Base-by-base conservation (phyloP, 768 basidiomycete species). In the Tricholoma matsutake region DNA sequence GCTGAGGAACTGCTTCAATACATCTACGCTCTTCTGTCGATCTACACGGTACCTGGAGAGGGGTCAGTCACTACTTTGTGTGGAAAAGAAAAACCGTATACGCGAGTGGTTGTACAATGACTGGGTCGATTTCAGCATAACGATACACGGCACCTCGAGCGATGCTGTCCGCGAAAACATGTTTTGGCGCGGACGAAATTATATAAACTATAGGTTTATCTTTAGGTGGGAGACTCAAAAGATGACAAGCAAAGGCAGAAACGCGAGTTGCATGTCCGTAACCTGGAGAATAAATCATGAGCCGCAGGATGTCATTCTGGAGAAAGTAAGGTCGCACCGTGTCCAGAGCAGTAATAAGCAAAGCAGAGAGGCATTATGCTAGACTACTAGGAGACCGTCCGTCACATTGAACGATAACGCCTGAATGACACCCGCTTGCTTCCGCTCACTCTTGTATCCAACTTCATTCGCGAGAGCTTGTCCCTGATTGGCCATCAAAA, bases 261-360 rank as follows among this genome's bases (percentile, higher is more conserved):
- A 92, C 91, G 37, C 91, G 84, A 3, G 91, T 93, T 8, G 90
- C 91, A 68, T 92, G 91, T n/a, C 90, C 88, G 59, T 88, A 91
- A n/a, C 88, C 87, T 89, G 64, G 22, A n/a, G 32, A 55, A 39
- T 18, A 35, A 39, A 58, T 6, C 62, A 7, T 63, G 47, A 49
- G 32, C 39, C 58, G 8, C 22, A 8, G 18, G 22, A 25, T 25
- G 29, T 22, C 11, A 43, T 11, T 22, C 22, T 16, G 25, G 53
- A 25, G 37, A 3, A 35, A 34, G 39, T 49, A 58, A 37, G 43
- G 14, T 64, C 82, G 59, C 57, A 87, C 88, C 89, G 68, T 91
- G 89, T 11, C 89, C 89, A 32, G 87, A 88, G 67, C 88, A 89
- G 69, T 90, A 91, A 69, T 88, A 91, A 0, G 84, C 88, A 56